Base-by-base conservation (phyloP, 1,139 yeast genomes). In the Candida glucosophila region DNA sequence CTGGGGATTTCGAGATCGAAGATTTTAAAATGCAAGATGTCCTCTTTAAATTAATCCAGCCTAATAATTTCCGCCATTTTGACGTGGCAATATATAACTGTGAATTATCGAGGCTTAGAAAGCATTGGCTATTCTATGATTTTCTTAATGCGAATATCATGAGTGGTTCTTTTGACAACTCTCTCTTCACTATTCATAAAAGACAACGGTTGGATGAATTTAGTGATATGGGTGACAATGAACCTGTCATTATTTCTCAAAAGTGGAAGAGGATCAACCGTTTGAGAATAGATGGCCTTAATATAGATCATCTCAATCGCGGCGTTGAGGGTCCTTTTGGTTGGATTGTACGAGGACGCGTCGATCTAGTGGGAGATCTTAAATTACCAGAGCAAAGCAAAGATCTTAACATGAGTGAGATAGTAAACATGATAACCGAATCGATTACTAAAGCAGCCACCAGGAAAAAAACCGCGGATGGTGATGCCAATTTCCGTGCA, bases 271-370 rank as follows among this genome's bases (percentile, higher is more conserved):
- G 79, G 31, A 73, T 82, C 14, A 86, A 93, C 4, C 64, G 95
- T 23, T 63, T 83, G 34, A 58, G 97, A 30, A 79, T 88, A 22
- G 97, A 90, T 45, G 76, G 85, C 11, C 70, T 90, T 27, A 78
- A 76, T 42, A 71, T 90, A 21, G 95, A 88, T 40, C 98, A 90
- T 52, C 58, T 90, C 35, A 90, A 90, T 45, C 70, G 82, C 2
- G 97, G 97, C 0, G 67, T 83, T 27, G 78, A 77, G 28, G 98
- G 98, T 0, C 95, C 97, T 5, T 83, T 90, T 52, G 96, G 97
- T 3, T 90, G 98, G 98, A 88, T 90, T 30, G 77, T 85, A 6
- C 68, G 71, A 33, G 98, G 98, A 5, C 75, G 75, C 31, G 97
- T 88, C 12, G 96, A 90, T 50, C 79, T 90, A 77, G 58, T 82